A percentile compares a stretch with the other conserved stretches of the same genome.
phyloP scores from a whole-genome alignment of 2,329 filamentous ascomycete species.

The Calonectria pauciramosa region DNA sequence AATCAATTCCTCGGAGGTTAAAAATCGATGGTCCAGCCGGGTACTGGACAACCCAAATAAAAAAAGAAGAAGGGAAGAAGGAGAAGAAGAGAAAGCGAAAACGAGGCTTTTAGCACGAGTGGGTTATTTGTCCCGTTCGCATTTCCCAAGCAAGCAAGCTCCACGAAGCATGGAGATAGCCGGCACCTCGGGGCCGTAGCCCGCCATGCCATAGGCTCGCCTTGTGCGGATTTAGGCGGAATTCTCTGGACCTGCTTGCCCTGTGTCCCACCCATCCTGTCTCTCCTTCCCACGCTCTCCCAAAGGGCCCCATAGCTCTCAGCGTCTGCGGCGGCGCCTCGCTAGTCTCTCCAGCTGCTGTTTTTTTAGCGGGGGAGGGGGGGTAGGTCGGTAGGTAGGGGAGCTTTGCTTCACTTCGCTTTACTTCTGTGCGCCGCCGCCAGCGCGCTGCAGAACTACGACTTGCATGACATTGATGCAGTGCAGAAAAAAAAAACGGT shows the following conservation, averaged over 20 bases:
- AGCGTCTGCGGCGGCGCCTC: constrained; percentile 4
- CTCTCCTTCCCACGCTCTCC: not conserved
- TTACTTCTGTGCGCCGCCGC: not conserved
- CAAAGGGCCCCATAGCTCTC: not conserved
- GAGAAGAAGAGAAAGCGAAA: not conserved
- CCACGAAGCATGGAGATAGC: constrained; percentile 18
- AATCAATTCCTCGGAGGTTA: not conserved
- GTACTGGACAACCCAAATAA: not conserved
- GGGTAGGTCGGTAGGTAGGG: too few species aligned
- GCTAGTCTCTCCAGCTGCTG: not conserved
- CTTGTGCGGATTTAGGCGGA: constrained; percentile 13
- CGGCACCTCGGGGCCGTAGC: constrained; percentile 21
- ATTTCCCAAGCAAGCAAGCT: constrained; percentile 12
- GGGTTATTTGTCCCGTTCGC: constrained; percentile 12
- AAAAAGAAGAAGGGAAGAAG: not conserved
- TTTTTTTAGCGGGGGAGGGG: not conserved
- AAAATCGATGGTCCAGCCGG: not conserved
- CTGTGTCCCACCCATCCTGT: not conserved
- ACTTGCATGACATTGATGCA: not conserved
- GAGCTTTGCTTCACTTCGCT: not conserved
- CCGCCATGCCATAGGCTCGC: constrained; percentile 20
- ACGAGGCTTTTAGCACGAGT: constrained; percentile 13
- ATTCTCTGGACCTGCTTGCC: not conserved
- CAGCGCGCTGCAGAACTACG: not conserved
- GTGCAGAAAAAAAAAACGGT: not conserved